phyloP scores from a whole-genome alignment of 768 basidiomycete genomes.

The Glaciozyma martinii region DNA sequence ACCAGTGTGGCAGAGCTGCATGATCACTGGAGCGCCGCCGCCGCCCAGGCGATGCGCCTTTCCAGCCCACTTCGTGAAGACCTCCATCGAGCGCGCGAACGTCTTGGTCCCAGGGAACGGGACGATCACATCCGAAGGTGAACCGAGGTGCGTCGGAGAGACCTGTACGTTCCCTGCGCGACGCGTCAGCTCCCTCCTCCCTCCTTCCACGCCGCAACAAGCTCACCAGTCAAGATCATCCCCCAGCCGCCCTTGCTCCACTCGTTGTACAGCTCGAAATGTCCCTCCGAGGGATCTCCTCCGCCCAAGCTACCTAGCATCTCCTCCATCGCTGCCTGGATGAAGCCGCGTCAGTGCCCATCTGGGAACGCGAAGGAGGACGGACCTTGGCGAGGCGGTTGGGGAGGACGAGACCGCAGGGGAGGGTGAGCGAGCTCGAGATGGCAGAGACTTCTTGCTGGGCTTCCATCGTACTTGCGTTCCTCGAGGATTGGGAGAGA shows the following conservation, averaged over 20 bases:
- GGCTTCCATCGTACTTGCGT: too few species aligned
- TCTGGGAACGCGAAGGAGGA: neutral
- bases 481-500: too few species aligned
- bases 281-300: conserved; percentile 60
- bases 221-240: conserved; percentile 68
- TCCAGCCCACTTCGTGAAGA: conserved; percentile 3
- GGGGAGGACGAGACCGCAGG: conserved; percentile 32
- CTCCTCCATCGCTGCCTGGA: conserved; percentile 83
- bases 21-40: conserved; percentile 49
- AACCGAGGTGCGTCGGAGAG: conserved; percentile 49
- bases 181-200: neutral
- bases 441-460: neutral
- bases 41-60: conserved; percentile 10
- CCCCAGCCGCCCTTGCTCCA: conserved; percentile 78
- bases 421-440: neutral
- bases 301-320: conserved; percentile 59
- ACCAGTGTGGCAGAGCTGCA: conserved; percentile 67
- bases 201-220: neutral
- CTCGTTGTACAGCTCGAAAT: conserved; percentile 56
- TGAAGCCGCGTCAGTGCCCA: neutral
- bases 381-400: conserved; percentile 50
- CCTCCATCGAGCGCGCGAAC: conserved; percentile 15
- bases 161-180: conserved; percentile 59
- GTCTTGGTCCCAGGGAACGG: conserved; percentile 34
- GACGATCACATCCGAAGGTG: conserved; percentile 36